Evolutionary conservation across 495 filamentous ascomycete genomes (phyloP), one percentile per base, ranked within the genome.

Genomic region (Penicillium antarcticum): DNA sequence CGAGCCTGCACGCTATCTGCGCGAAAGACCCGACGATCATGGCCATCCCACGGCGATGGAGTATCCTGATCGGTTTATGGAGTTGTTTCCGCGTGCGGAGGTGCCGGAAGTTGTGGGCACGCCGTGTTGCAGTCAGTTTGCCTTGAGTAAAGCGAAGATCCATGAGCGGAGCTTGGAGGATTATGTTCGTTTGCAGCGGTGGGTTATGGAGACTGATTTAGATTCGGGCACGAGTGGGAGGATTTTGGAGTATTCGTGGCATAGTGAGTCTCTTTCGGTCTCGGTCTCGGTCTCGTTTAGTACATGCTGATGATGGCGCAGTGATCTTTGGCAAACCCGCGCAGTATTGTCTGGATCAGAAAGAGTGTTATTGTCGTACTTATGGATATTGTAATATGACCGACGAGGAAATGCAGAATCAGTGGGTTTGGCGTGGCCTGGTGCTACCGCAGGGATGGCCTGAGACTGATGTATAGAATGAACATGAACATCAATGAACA

Each of bases 201-300:
- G 87, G 86, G 51, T 89, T 33, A 37, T 85, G 2, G 58, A 79
- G 7, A 86, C 86, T 12, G 58, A 65, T 14, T 56, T 87, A 43
- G 67, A 69, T 10, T 77, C 85, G 45, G 64, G 64, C 12, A 57
- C 77, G 31, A 82, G 75, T 19, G 87, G 87, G 10, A 56, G 85
- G 10, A 71, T 89, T 17, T 68, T 87, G 63, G 87, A 90, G 66
- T 88, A 85, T 59, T 62, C 79, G 35, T 90, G 87, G 87, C 87
- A 90, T 65, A 75, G 70, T 75, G 49, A 48, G 70, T 63, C 46
- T 50, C 32, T 5, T 17, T 14, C 29, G n/a, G n/a, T n/a, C n/a
- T 14, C 8, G 7, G 21, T 41, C 24, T 24, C 31, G 7, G 14
- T 23, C 7, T 44, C 24, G 16, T 21, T 18, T 32, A 12, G n/a